phyloP scores from a whole-genome alignment of 305 asterid species.

The Fraxinus nigra region DNA sequence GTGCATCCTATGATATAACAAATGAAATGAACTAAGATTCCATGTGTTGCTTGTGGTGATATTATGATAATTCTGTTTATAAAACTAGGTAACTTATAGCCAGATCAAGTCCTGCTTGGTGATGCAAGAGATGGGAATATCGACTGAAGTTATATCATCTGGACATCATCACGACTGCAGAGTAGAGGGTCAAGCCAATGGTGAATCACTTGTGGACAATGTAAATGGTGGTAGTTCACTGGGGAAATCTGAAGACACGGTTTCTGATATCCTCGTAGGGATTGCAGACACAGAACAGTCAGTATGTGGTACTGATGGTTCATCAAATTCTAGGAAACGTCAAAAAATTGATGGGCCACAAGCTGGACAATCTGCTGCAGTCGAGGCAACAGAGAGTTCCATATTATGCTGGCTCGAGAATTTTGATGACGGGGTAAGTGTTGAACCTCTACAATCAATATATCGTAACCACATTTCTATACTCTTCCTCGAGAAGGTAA shows the following conservation, averaged over 20 bases:
- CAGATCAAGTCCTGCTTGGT: slow-evolving; percentile 62
- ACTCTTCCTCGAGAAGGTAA: background rate
- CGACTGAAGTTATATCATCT: slow-evolving; percentile 30
- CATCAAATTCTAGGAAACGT: slow-evolving; percentile 43
- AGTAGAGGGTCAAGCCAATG: slow-evolving; percentile 9
- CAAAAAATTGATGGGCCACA: slow-evolving; percentile 45
- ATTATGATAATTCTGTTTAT: background rate
- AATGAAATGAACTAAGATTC: background rate
- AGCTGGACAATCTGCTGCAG: slow-evolving; percentile 23
- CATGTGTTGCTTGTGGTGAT: background rate
- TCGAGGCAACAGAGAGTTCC: slow-evolving; percentile 54
- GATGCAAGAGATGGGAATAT: slow-evolving; percentile 59
- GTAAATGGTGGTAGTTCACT: slow-evolving; percentile 18
- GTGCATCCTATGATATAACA: background rate
- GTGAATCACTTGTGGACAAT: slow-evolving; percentile 19
- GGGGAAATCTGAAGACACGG: slow-evolving; percentile 16
- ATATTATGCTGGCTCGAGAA: slow-evolving; percentile 52
- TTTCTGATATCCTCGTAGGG: slow-evolving; percentile 17
- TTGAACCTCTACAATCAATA: background rate
- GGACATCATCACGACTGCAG: slow-evolving; percentile 24
- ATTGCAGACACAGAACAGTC: slow-evolving; percentile 14
- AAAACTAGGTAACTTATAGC: slow-evolving; percentile 53
- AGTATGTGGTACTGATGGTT: slow-evolving; percentile 25
- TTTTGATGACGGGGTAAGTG: slow-evolving; percentile 71
- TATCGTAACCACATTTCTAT: background rate